phyloP scores from a whole-genome alignment of 2,329 filamentous ascomycete genomes.

The Fusarium udum region DNA sequence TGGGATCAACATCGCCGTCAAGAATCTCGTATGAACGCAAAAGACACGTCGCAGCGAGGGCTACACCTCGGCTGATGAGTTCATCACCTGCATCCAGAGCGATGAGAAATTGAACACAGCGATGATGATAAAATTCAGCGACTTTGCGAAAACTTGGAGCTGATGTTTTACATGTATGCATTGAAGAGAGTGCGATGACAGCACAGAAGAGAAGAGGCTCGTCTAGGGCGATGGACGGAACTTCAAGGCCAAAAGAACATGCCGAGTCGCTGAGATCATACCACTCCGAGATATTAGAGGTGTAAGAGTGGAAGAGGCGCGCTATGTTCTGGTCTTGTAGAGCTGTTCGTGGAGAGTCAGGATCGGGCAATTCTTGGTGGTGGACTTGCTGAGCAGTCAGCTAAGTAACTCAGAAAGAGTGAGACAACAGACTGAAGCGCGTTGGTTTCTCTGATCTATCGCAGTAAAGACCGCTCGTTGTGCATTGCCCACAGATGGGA shows the following conservation, averaged over 20 bases:
- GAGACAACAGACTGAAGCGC: slow-evolving; percentile 4
- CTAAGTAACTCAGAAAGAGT: neutral
- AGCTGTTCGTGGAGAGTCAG: slow-evolving; percentile 41
- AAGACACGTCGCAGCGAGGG: slow-evolving; percentile 58
- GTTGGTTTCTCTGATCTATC: slow-evolving; percentile 43
- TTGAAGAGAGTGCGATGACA: slow-evolving; percentile 56
- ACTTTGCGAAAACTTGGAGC: slow-evolving; percentile 37
- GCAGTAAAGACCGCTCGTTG: slow-evolving; percentile 47
- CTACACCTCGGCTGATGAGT: slow-evolving; percentile 49
- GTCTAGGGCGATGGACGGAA: slow-evolving; percentile 51
- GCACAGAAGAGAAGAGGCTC: slow-evolving; percentile 56
- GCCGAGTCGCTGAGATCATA: slow-evolving; percentile 57
- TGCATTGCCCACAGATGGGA: slow-evolving; percentile 49
- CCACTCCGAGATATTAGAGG: slow-evolving; percentile 53
- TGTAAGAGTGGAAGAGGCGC: slow-evolving; percentile 53
- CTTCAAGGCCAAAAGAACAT: slow-evolving; percentile 47
- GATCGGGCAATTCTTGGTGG: slow-evolving; percentile 5
- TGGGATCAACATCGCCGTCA: slow-evolving; percentile 53
- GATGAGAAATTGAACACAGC: slow-evolving; percentile 54
- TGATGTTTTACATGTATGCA: slow-evolving; percentile 50
- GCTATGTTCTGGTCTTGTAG: slow-evolving; percentile 47
- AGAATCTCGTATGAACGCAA: slow-evolving; percentile 61
- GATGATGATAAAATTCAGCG: slow-evolving; percentile 53
- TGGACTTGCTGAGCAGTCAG: slow-evolving; percentile 5
- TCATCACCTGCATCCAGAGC: slow-evolving; percentile 45